Evolutionary conservation across 306 rosid species (phyloP).

Genomic region (Quercus agrifolia): DNA sequence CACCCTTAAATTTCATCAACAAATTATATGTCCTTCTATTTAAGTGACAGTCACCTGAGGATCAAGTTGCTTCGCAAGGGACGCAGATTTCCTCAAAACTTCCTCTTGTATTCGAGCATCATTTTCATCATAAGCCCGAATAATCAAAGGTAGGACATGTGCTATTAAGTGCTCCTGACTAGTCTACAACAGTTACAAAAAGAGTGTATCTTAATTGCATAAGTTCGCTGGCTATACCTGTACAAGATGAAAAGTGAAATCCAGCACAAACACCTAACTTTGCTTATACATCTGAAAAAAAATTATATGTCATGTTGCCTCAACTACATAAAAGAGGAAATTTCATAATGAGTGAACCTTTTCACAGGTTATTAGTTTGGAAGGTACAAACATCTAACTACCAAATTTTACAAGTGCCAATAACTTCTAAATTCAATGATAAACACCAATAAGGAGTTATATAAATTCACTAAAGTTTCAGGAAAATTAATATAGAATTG

Average conservation of each 20-base stretch:
- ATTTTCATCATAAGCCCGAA: constrained; percentile 90
- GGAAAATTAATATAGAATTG: too few species aligned
- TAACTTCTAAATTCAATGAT: too few species aligned
- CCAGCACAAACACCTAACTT: neutral
- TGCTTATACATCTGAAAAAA: neutral
- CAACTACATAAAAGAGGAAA: neutral
- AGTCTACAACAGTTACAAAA: constrained; percentile 52
- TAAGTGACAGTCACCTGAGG: constrained; percentile 59
- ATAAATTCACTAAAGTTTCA: too few species aligned
- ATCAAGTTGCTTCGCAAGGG: constrained; percentile 81
- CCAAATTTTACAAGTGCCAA: neutral
- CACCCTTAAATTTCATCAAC: too few species aligned
- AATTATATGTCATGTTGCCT: neutral
- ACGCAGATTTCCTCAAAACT: constrained; percentile 75
- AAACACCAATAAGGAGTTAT: too few species aligned
- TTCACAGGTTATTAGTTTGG: neutral
- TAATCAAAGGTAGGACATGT: constrained; percentile 89
- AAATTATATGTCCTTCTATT: neutral
- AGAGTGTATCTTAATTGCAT: neutral
- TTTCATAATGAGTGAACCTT: neutral
- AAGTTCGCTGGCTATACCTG: neutral
- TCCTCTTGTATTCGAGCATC: constrained; percentile 98
- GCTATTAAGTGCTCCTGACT: constrained; percentile 73
- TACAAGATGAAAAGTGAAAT: neutral
- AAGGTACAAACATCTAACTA: neutral